These are phyloP conservation scores for Penicillium longicatenatum DNA, from an alignment of 495 filamentous ascomycete genomes.

Conservation along the genomic window DNA sequence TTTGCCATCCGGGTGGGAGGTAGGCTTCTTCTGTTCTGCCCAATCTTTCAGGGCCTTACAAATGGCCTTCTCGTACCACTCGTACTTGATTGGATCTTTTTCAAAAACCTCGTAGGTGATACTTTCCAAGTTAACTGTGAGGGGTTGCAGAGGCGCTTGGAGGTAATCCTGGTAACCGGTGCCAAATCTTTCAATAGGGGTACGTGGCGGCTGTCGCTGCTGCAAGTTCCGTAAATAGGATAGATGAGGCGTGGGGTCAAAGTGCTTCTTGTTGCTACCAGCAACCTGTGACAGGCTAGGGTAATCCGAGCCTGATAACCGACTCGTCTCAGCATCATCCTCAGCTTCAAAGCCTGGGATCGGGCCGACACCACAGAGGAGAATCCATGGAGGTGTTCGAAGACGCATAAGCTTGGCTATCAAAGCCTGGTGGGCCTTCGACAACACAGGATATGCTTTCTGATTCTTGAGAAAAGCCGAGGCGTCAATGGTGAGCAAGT, in stretches of 20 bases:
- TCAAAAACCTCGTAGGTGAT: constrained; percentile 99
- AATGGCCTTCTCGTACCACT: constrained; percentile 89
- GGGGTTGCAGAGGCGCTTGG: constrained; percentile 89
- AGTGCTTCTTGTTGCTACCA: constrained; percentile 47
- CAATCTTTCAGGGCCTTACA: constrained; percentile 81
- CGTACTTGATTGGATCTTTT: constrained; percentile 96
- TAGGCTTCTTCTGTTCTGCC: constrained; percentile 67
- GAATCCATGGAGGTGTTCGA: constrained; percentile 74
- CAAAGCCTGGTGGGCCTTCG: constrained; percentile 74
- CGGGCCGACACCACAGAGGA: constrained; percentile 77
- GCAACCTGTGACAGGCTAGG: constrained; percentile 67
- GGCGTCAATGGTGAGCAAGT: constrained; percentile 69
- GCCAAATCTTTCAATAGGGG: constrained; percentile 67
- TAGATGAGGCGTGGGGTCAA: constrained; percentile 68
- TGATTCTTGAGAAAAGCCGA: constrained; percentile 75
- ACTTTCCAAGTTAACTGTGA: constrained; percentile 94
- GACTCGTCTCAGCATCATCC: constrained; percentile 29
- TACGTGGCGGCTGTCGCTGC: constrained; percentile 70
- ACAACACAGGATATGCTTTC: constrained; percentile 80
- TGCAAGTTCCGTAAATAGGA: constrained; percentile 84
- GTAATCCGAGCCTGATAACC: constrained; percentile 54
- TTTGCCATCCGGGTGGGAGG: constrained; percentile 65
- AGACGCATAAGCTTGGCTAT: constrained; percentile 84
- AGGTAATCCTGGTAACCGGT: constrained; percentile 90
- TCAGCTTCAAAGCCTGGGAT: constrained; percentile 54